A percentile compares a stretch with the other conserved stretches of the same genome.
These are phyloP conservation scores for Melampsora americana DNA, from an alignment of 1,284 basidiomycete genomes.

Conservation along the genomic window DNA sequence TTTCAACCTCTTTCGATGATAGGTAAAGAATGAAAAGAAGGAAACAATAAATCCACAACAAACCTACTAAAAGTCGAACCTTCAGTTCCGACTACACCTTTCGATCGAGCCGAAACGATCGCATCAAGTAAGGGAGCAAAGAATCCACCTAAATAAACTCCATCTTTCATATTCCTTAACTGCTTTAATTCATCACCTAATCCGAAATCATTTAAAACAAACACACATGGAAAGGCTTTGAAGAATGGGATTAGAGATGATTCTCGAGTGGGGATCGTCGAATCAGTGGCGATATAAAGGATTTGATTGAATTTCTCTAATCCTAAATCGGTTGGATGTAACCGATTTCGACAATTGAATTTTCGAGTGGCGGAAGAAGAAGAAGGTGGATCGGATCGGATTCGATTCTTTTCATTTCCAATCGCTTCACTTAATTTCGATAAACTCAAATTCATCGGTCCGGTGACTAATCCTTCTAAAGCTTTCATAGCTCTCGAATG, in stretches of 20 bases:
- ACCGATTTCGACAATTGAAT: constrained; percentile 47
- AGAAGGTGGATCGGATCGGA: background rate
- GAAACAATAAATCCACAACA: constrained; percentile 66
- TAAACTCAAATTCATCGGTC: constrained; percentile 12
- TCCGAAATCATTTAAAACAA: constrained; percentile 64
- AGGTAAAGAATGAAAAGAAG: constrained; percentile 54
- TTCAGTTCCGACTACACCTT: constrained; percentile 46
- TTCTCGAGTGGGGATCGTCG: constrained; percentile 55
- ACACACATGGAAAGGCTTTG: constrained; percentile 67
- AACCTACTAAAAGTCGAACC: constrained; percentile 65
- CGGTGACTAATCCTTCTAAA: constrained; percentile 9
- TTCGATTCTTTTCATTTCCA: background rate
- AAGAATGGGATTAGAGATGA: constrained; percentile 60
- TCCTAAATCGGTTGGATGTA: constrained; percentile 45
- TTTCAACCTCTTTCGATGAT: constrained; percentile 33
- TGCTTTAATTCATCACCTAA: constrained; percentile 53
- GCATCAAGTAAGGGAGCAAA: constrained; percentile 68
- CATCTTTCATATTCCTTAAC: constrained; percentile 61
- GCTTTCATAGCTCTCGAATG: background rate
- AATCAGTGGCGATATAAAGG: constrained; percentile 70
- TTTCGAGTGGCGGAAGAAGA: background rate
- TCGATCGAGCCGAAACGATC: constrained; percentile 63
- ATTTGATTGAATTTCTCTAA: constrained; percentile 62
- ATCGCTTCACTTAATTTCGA: constrained; percentile 15
- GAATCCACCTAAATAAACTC: constrained; percentile 59